Evolutionary conservation across 352 stramenopile genomes (phyloP).

Genomic region (Aphanomyces euteiches): DNA sequence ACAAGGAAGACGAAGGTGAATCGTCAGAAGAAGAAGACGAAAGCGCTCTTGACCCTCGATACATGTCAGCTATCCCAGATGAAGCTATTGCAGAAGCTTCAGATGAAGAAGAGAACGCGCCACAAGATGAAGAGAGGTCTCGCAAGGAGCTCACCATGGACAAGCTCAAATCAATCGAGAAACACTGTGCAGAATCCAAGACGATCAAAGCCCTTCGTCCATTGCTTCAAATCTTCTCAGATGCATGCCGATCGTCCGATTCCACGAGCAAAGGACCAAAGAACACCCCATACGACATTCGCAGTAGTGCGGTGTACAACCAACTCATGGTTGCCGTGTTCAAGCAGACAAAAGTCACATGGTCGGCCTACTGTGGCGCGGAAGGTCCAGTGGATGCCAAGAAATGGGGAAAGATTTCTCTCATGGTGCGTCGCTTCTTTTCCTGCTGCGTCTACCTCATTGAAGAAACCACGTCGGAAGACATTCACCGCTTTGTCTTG

Average conservation of each 20-base stretch:
- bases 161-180: conserved; percentile 72
- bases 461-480: conserved; percentile 71
- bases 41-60: conserved; percentile 69
- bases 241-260: conserved; percentile 91
- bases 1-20: conserved; percentile 39
- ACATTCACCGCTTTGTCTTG: conserved; percentile 81
- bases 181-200: conserved; percentile 86
- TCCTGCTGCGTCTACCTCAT: conserved; percentile 91
- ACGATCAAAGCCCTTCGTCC: conserved; percentile 85
- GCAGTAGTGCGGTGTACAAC: conserved; percentile 93
- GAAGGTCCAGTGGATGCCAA: background rate
- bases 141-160: conserved; percentile 62
- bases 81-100: conserved; percentile 34
- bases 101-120: conserved; percentile 33
- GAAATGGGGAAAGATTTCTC: conserved; percentile 44
- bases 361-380: conserved; percentile 11
- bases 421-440: conserved; percentile 90
- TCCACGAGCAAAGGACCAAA: conserved; percentile 60
- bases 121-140: background rate
- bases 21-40: conserved; percentile 84
- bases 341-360: conserved; percentile 60
- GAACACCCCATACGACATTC: conserved; percentile 89
- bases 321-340: conserved; percentile 93
- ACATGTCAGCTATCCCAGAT: conserved; percentile 50
- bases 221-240: conserved; percentile 92